Evolutionary conservation across 371 early-diverging fungal genomes (phyloP).

Genomic region (Mortierella sp.): DNA sequence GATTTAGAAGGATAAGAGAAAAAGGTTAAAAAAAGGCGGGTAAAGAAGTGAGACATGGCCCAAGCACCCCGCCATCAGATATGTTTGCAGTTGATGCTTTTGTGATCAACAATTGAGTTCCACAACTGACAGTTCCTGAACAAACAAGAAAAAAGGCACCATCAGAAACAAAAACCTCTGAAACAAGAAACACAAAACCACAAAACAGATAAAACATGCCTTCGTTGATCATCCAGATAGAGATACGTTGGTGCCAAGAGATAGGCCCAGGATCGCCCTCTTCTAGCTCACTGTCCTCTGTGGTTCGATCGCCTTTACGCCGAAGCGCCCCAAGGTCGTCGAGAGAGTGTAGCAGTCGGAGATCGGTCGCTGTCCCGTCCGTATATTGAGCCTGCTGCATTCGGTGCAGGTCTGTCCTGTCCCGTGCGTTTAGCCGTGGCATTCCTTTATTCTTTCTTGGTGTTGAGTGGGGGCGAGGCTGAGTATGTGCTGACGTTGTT

Average conservation of each 20-base stretch:
- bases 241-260: slow-evolving; percentile 35
- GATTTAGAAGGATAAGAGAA: neutral
- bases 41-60: neutral
- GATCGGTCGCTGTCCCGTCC: neutral
- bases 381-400: slow-evolving; percentile 9
- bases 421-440: slow-evolving; percentile 1
- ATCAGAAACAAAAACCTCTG: neutral
- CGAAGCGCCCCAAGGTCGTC: neutral
- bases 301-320: neutral
- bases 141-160: neutral
- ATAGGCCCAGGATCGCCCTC: neutral
- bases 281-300: neutral
- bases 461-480: neutral
- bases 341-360: neutral
- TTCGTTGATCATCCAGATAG: slow-evolving; percentile 60
- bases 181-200: neutral
- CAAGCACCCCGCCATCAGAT: neutral
- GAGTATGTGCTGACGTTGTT: neutral
- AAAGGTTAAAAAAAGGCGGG: slow-evolving; percentile 5
- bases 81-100: no score
- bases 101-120: neutral
- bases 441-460: neutral
- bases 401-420: slow-evolving; percentile 5
- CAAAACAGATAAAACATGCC: slow-evolving; percentile 25
- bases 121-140: neutral